Base-by-base conservation (phyloP, 805 yeast species). In the Lachancea sp. region DNA sequence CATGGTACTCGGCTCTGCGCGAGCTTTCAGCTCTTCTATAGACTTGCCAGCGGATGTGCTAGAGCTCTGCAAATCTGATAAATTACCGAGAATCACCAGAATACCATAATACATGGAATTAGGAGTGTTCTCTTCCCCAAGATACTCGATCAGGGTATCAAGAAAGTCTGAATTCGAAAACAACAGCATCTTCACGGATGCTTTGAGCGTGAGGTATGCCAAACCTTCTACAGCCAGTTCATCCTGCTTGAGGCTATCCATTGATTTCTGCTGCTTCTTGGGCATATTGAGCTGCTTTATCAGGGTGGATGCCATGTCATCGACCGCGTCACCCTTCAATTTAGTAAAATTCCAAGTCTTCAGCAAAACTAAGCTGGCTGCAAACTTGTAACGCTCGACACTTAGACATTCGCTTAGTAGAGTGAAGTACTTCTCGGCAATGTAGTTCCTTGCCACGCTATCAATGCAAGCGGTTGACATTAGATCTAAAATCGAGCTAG, bases 261-360 rank as follows among this genome's bases (percentile, higher is more conserved):
- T 19, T 32, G 19, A 9, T 3, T 17, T 44, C 44, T 32, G 16
- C 34, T 31, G 19, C 19, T 10, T 17, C 17, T 9, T 4, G 35
- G 18, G 17, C 15, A 9, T 10, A 49, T 26, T 34, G 30, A 56
- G 44, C 2, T 51, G 45, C 0, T 52, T 44, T 1, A 56, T 30
- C 15, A 69, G 59, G 9, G 67, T 55, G 13, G 61, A 55, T 17
- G 65, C 56, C 18, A 74, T 48, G 2, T 67, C 59, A 12, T 67
- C 56, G 3, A 71, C 40, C 6, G 53, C 48, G 2, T 62, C 40
- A 5, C 58, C 55, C 11, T 57, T 65, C 29, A 69, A 58, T 35
- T 71, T 67, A 0, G 75, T 60, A 45, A 73, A 69, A 41, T 73
- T 72, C 85, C 85, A 80, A 2, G 78, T 60, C 57, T 81, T 81